Conservation (phyloP, 306 rosid species). For the Luffa acutangula region DNA sequence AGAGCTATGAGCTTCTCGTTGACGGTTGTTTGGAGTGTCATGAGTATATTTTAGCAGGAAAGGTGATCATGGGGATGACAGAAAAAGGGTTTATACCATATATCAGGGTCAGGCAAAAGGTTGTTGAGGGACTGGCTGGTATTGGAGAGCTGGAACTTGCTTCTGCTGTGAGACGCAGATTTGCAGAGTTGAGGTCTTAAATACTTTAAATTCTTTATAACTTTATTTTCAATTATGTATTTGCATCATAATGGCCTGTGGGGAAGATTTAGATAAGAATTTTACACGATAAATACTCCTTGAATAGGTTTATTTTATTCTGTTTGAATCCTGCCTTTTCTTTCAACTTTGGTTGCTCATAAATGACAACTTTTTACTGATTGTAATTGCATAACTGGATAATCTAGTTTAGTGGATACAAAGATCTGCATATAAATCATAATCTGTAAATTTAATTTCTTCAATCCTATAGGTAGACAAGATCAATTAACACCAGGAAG, state of each 20-base stretch:
- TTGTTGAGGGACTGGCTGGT: constrained; percentile 62
- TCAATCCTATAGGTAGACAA: constrained; percentile 8
- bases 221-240: background rate
- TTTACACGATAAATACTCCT: background rate
- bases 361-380: constrained; percentile 3
- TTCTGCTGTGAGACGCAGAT: constrained; percentile 61
- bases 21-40: constrained; percentile 66
- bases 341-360: constrained; percentile 1
- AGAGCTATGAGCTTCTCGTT: constrained; percentile 56
- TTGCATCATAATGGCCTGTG: background rate
- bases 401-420: background rate
- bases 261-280: background rate
- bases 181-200: constrained; percentile 41
- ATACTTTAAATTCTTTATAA: background rate
- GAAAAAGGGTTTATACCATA: constrained; percentile 43
- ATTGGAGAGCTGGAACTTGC: constrained; percentile 65
- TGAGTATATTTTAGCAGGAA: constrained; percentile 69
- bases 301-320: background rate
- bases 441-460: constrained; percentile 1
- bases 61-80: constrained; percentile 55
- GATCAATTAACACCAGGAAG: constrained; percentile 15
- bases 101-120: constrained; percentile 59
- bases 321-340: background rate
- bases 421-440: background rate
- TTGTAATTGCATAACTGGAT: constrained; percentile 12